phyloP scores from a whole-genome alignment of 495 filamentous ascomycete species.

The Neurospora discreta region DNA sequence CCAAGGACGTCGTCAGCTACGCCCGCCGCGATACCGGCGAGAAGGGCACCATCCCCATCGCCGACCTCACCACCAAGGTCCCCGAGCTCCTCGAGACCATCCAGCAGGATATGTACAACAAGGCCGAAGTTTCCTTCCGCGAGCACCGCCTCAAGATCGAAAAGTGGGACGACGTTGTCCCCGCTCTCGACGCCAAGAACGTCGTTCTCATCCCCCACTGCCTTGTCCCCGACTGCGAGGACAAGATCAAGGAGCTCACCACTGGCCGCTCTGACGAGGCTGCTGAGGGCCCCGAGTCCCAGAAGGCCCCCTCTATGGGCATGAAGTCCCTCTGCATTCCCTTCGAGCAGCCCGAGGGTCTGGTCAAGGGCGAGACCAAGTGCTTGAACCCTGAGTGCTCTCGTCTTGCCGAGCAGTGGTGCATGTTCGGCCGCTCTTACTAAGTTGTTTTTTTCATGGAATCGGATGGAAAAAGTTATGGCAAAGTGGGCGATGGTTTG shows the following conservation, averaged over 20 bases:
- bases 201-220: slow-evolving; percentile 82
- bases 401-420: slow-evolving; percentile 63
- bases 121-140: slow-evolving; percentile 64
- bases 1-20: slow-evolving; percentile 68
- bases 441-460: slow-evolving; percentile 13
- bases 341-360: slow-evolving; percentile 80
- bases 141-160: slow-evolving; percentile 69
- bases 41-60: slow-evolving; percentile 59
- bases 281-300: slow-evolving; percentile 56
- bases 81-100: slow-evolving; percentile 79
- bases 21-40: slow-evolving; percentile 85
- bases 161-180: slow-evolving; percentile 82
- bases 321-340: slow-evolving; percentile 97
- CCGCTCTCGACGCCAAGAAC: slow-evolving; percentile 79
- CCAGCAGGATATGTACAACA: slow-evolving; percentile 73
- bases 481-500: not conserved
- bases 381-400: slow-evolving; percentile 81
- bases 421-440: slow-evolving; percentile 71
- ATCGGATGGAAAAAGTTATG: not conserved
- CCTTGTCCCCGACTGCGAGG: slow-evolving; percentile 71
- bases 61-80: slow-evolving; percentile 57
- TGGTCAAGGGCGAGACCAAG: slow-evolving; percentile 71
- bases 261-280: slow-evolving; percentile 57
- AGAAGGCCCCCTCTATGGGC: slow-evolving; percentile 84
- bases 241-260: slow-evolving; percentile 84